phyloP scores from a whole-genome alignment of 495 filamentous ascomycete species.

The Aspergillus wentii region DNA sequence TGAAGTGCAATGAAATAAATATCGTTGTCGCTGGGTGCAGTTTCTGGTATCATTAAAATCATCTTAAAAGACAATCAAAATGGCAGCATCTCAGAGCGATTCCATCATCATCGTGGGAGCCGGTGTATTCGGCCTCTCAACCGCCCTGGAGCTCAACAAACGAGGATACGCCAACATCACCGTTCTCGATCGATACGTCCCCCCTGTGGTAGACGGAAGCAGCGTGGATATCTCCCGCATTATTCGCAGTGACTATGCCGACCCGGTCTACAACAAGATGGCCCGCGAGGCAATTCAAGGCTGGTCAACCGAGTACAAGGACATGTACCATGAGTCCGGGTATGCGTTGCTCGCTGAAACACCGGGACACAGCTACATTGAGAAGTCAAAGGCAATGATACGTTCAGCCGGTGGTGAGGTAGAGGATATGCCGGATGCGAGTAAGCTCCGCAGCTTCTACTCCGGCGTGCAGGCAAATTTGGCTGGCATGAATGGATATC shows the following conservation, averaged over 20 bases:
- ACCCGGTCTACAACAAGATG: slow-evolving; percentile 60
- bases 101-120: slow-evolving; percentile 33
- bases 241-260: slow-evolving; percentile 67
- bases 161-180: slow-evolving; percentile 24
- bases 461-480: slow-evolving; percentile 19
- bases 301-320: slow-evolving; percentile 52
- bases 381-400: slow-evolving; percentile 14
- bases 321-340: slow-evolving; percentile 22
- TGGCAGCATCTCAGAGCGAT: slow-evolving; percentile 20
- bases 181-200: slow-evolving; percentile 54
- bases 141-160: slow-evolving; percentile 19
- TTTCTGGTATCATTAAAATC: no score
- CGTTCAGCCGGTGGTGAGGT: slow-evolving; percentile 13
- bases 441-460: slow-evolving; percentile 15
- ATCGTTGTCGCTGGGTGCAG: no score
- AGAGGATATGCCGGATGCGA: slow-evolving; percentile 20
- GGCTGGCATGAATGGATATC: slow-evolving; percentile 50
- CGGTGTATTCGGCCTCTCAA: slow-evolving; percentile 27
- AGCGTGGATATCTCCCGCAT: slow-evolving; percentile 63
- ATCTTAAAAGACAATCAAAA: slow-evolving; percentile 3
- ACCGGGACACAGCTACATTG: slow-evolving; percentile 19
- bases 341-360: slow-evolving; percentile 24
- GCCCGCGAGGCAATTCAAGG: slow-evolving; percentile 53
- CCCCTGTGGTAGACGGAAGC: slow-evolving; percentile 50
- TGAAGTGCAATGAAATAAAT: no score